These are phyloP conservation scores for Kalanchoe fedtschenkoi DNA, from an alignment of 164 flowering plant genomes.

Conservation along the genomic window DNA sequence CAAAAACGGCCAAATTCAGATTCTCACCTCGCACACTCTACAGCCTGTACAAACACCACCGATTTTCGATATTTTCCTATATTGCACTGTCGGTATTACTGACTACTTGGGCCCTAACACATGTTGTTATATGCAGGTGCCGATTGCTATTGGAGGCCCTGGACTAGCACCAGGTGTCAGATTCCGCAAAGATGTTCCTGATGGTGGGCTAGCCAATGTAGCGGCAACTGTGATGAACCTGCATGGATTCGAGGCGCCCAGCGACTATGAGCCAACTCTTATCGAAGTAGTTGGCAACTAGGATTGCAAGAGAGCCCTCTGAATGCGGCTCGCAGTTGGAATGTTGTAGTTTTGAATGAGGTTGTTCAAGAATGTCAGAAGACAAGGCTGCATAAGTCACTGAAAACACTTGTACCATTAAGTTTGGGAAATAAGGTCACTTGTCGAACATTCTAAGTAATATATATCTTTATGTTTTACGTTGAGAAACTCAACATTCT, in stretches of 20 bases:
- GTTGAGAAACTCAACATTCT: too few species aligned
- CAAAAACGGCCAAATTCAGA: conserved; percentile 73
- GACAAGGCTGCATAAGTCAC: background rate
- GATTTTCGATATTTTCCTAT: background rate
- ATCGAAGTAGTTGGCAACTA: conserved; percentile 69
- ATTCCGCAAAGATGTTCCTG: conserved; percentile 68
- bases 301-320: background rate
- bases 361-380: background rate
- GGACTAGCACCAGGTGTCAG: conserved; percentile 65
- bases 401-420: too few species aligned
- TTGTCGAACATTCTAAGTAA: too few species aligned
- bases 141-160: conserved; percentile 96
- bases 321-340: background rate
- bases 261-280: conserved; percentile 80
- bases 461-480: too few species aligned
- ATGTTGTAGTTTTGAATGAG: background rate
- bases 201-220: conserved; percentile 85
- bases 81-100: background rate
- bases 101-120: background rate
- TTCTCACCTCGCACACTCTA: conserved; percentile 92
- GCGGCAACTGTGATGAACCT: conserved; percentile 95
- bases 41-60: conserved; percentile 54
- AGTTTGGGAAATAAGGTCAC: background rate
- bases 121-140: conserved; percentile 40
- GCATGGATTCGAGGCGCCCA: conserved; percentile 82